A percentile compares a stretch with the other conserved stretches of the same genome.
Evolutionary conservation across 2,329 filamentous ascomycete species (phyloP).

Genomic region (Calonectria hongkongensis): DNA sequence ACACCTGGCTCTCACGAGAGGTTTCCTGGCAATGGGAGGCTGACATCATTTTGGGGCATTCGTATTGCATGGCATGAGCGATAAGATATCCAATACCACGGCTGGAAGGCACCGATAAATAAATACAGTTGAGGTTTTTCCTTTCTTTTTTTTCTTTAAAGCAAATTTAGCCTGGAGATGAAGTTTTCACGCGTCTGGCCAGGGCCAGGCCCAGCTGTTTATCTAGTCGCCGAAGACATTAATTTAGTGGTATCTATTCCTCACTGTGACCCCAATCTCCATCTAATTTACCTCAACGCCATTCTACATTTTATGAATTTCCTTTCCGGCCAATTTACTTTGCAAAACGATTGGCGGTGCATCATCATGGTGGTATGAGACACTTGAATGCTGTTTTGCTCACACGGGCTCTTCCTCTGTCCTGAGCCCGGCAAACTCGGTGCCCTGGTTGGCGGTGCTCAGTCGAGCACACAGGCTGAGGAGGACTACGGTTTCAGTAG

Average conservation of each 20-base stretch:
- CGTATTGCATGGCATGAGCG: constrained; percentile 43
- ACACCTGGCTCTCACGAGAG: constrained; percentile 57
- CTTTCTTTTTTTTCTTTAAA: constrained; percentile 36
- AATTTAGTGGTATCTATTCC: constrained; percentile 51
- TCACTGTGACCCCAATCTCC: constrained; percentile 46
- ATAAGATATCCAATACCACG: constrained; percentile 46
- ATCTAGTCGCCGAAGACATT: constrained; percentile 35
- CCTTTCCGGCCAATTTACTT: constrained; percentile 13
- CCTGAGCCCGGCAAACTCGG: constrained; percentile 76
- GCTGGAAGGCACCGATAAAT: constrained; percentile 40
- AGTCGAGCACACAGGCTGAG: constrained; percentile 89
- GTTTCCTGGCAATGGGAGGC: constrained; percentile 42
- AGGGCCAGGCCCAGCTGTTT: neutral
- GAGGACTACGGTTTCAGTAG: constrained; percentile 96
- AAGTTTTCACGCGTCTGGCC: neutral
- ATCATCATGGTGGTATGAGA: neutral
- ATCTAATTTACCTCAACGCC: constrained; percentile 49
- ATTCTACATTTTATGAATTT: constrained; percentile 18
- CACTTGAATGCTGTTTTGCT: neutral
- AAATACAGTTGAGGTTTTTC: constrained; percentile 47
- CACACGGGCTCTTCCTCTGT: constrained; percentile 72
- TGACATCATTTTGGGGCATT: constrained; percentile 40
- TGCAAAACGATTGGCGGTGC: neutral
- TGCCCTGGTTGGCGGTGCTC: constrained; percentile 87
- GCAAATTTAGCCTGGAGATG: constrained; percentile 17